A percentile compares a stretch with the other conserved stretches of the same genome.
Conservation (phyloP, 2,329 filamentous ascomycete genomes). For the Graphilbum ipis-grandicollis region DNA sequence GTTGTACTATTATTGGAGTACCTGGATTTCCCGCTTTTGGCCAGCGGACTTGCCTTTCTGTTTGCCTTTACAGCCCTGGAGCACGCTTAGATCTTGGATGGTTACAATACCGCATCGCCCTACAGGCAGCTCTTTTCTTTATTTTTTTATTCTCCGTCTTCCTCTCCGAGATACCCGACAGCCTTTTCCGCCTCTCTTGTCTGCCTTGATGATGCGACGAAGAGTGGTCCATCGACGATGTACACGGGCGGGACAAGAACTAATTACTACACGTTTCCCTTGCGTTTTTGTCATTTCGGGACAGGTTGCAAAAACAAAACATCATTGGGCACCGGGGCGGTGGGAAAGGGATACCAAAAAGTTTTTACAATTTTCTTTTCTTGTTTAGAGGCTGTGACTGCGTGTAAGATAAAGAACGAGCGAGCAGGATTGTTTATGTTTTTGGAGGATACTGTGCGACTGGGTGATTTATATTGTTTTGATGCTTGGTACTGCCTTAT, state of each 20-base stretch:
- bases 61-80: too few relatives aligned
- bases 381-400: too few relatives aligned
- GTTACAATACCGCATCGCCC: background rate
- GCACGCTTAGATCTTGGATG: background rate
- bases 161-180: background rate
- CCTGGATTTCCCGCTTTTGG: too few relatives aligned
- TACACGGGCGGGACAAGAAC: background rate
- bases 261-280: background rate
- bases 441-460: too few relatives aligned
- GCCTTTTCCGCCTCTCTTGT: background rate
- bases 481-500: conserved; percentile 5
- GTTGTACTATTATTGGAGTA: background rate
- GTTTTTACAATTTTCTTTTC: background rate
- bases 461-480: too few relatives aligned
- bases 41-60: too few relatives aligned
- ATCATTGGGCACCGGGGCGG: background rate
- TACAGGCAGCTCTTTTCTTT: background rate
- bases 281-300: background rate
- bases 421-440: too few relatives aligned
- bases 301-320: background rate
- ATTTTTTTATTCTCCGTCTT: too few relatives aligned
- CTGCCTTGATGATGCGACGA: background rate
- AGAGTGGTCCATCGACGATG: background rate
- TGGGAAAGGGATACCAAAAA: background rate
- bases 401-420: background rate